A percentile compares a stretch with the other conserved stretches of the same genome.
These are phyloP conservation scores for Colletotrichum tofieldiae DNA, from an alignment of 2,329 filamentous ascomycete species.

Conservation along the genomic window DNA sequence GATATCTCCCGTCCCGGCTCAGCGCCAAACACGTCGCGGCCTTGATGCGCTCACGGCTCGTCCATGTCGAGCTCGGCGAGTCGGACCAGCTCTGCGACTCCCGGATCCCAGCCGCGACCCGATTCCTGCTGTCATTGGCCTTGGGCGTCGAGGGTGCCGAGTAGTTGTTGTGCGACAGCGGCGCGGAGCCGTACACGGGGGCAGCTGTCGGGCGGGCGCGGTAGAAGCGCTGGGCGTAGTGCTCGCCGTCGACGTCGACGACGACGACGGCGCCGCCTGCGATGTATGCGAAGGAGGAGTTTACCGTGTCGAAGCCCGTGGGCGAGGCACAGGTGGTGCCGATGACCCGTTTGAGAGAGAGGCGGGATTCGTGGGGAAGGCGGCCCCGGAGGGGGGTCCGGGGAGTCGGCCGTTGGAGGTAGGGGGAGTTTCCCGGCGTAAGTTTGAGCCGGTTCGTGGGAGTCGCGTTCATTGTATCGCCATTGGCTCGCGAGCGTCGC, in stretches of 20 bases:
- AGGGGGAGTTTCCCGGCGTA: slow-evolving; percentile 85
- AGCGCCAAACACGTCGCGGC: slow-evolving; percentile 92
- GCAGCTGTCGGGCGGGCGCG: slow-evolving; percentile 85
- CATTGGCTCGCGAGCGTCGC: slow-evolving; percentile 60
- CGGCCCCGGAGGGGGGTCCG: slow-evolving; percentile 74
- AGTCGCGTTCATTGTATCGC: slow-evolving; percentile 72
- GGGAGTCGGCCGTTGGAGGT: slow-evolving; percentile 69
- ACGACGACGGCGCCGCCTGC: slow-evolving; percentile 96
- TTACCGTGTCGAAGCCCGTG: slow-evolving; percentile 87
- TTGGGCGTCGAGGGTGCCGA: slow-evolving; percentile 71
- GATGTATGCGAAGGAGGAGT: slow-evolving; percentile 88
- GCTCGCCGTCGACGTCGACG: slow-evolving; percentile 80
- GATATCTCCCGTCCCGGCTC: slow-evolving; percentile 87
- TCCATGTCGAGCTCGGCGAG: slow-evolving; percentile 79
- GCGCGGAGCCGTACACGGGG: slow-evolving; percentile 72
- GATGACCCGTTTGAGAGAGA: slow-evolving; percentile 87
- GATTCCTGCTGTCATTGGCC: slow-evolving; percentile 75
- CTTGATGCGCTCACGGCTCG: slow-evolving; percentile 92
- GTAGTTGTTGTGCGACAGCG: slow-evolving; percentile 63
- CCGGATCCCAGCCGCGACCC: slow-evolving; percentile 63
- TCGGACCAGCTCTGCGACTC: slow-evolving; percentile 74
- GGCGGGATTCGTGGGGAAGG: slow-evolving; percentile 65
- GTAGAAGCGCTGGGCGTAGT: slow-evolving; percentile 87
- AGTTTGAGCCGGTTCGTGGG: slow-evolving; percentile 75
- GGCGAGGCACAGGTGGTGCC: slow-evolving; percentile 90